Base-by-base conservation (phyloP, 202 grass and related monocot species). In the Panicum virgatum region DNA sequence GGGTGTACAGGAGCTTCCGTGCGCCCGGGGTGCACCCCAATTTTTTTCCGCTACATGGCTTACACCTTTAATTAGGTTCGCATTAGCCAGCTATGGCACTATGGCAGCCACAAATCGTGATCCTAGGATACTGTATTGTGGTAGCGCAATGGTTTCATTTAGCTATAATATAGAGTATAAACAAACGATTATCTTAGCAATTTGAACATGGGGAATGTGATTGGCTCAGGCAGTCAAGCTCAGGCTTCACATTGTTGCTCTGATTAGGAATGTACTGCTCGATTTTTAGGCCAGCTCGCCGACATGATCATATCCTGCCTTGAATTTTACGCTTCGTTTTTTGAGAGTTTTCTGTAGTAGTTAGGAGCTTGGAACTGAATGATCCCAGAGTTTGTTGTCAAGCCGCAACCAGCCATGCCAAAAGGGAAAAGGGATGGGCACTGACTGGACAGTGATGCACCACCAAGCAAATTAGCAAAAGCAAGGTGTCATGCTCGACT, bases 401-500 rank as follows among this genome's bases (percentile, higher is more conserved):
- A 58, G 58, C 36, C 18, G 25, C 56, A 57, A 62, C 25, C 46
- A 64, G 38, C 44, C 13, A 45, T 46, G 58, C 38, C 56, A 13
- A 37, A 37, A 34, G 32, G 32, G 32, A 80, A 75, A 18, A 44
- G 2, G 13, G 22, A n/a, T 59, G 57, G 67, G 15, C 30, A 47
- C 60, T 68, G 54, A 47, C 60, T 68, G 54, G 83, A 86, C 32
- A 62, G 73, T 68, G 88, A 89, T 44, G 78, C 73, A 22, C 18
- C 67, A 79, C 77, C 87, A 82, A 67, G 57, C 78, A 79, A 88
- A 60, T 60, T 60, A 60, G 43, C 76, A 44, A 53, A 78, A 82
- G 48, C 83, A 59, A 51, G n/a, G 39, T 67, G 46, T 42, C 27
- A 72, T 30, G 62, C 14, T n/a, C 54, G 72, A 57, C 27, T 58